Base-by-base conservation (phyloP, 306 rosid species). In the Cicer pinnatifidum region DNA sequence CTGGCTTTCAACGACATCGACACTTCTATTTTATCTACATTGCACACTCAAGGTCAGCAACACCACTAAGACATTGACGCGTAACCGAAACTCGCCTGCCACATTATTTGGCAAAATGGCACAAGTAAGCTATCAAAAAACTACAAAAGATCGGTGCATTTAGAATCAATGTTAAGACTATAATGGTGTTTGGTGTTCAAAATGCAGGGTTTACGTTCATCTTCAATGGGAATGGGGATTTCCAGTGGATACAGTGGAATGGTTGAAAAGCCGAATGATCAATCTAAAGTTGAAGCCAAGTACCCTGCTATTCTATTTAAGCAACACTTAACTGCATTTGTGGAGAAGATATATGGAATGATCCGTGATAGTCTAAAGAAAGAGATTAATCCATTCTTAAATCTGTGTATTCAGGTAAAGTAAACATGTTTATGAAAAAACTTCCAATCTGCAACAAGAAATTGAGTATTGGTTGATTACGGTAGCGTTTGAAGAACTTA, bases 181-280 rank as follows among this genome's bases (percentile, higher is more conserved):
- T 67, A 82, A 59, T 10, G 51, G 37, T 38, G 65, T 40, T 76
- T 65, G 53, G 67, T 62, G 53, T 33, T 19, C 50, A 65, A 72
- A 73, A 73, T 54, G 68, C 86, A 92, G 97, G 97, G 96, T 51
- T 81, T 89, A 44, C 96, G 85, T 72, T 84, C 96, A 64, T 80
- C 96, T 71, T 83, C 97, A 63, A 67, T 86, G 88, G 83, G 87
- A 50, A 66, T 85, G 81, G 97, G 97, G 77, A 78, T 85, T 80
- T 92, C 96, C 64, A 89, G 90, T 66, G 97, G 97, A 52, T 92
- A 92, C 60, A 86, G 96, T 75, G 96, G 96, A 79, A 89, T 89
- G 89, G 72, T 82, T 33, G 97, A 87, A 33, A 87, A 91, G 84
- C 82, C 83, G 9, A 88, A 88, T 64, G 89, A 84, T 43, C 90